phyloP scores from a whole-genome alignment of 768 basidiomycete genomes.

The Hortiboletus flavorubellus region DNA sequence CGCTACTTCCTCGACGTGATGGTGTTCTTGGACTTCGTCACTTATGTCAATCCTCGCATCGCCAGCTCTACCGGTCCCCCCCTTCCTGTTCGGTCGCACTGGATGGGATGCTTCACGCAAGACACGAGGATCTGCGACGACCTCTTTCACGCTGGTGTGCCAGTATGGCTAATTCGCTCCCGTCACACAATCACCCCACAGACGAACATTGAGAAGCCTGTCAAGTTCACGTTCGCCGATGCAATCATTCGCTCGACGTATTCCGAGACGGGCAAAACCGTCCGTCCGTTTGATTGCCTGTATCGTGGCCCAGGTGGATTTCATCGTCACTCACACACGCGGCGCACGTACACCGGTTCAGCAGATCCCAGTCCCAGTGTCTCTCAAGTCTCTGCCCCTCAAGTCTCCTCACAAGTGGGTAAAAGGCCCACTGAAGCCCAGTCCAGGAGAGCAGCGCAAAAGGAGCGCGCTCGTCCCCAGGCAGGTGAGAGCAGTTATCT shows the following conservation, averaged over 20 bases:
- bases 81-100: background rate
- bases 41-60: background rate
- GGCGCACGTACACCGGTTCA: background rate
- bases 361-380: background rate
- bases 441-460: background rate
- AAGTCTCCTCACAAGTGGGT: background rate
- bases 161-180: background rate
- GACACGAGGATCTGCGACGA: background rate
- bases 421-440: background rate
- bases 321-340: background rate
- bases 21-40: background rate
- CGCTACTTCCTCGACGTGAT: constrained; percentile 1
- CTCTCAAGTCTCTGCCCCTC: background rate
- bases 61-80: background rate
- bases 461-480: background rate
- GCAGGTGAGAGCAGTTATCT: too few species aligned
- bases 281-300: background rate
- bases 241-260: background rate
- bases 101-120: constrained; percentile 14
- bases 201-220: constrained; percentile 2
- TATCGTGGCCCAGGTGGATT: constrained; percentile 1
- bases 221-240: background rate
- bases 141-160: constrained; percentile 6
- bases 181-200: background rate
- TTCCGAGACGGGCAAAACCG: background rate